Percentiles rank a stretch among this genome's conserved stretches.
Evolutionary conservation across 352 stramenopile genomes (phyloP).

Genomic region (Phytophthora podocarpi): DNA sequence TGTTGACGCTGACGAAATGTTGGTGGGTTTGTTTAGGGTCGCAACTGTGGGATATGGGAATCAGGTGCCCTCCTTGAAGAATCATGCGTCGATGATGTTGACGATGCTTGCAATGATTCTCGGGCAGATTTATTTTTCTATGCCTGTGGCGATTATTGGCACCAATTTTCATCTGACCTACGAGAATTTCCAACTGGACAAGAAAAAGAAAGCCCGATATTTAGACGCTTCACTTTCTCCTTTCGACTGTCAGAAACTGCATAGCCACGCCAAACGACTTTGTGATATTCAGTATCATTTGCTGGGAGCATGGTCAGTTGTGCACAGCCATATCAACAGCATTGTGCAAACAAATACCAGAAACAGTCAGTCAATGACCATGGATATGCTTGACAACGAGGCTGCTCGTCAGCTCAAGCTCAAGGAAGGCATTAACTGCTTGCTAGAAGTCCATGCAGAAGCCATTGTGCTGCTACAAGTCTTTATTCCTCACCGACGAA

Average conservation of each 20-base stretch:
- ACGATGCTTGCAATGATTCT: conserved; percentile 76
- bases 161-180: conserved; percentile 75
- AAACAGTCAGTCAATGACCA: conserved; percentile 16
- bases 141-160: conserved; percentile 80
- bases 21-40: conserved; percentile 48
- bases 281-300: conserved; percentile 71
- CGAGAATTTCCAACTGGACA: conserved; percentile 63
- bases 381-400: conserved; percentile 40
- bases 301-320: conserved; percentile 46
- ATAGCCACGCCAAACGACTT: conserved; percentile 55
- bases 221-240: conserved; percentile 55
- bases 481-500: conserved; percentile 66
- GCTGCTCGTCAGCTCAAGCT: conserved; percentile 44
- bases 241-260: conserved; percentile 54
- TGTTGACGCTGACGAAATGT: too few species aligned
- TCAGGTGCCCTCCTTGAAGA: conserved; percentile 66
- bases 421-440: conserved; percentile 45
- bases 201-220: conserved; percentile 54
- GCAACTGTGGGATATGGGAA: conserved; percentile 79
- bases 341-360: conserved; percentile 30
- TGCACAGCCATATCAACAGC: conserved; percentile 52
- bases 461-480: conserved; percentile 35
- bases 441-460: conserved; percentile 52
- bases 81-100: conserved; percentile 52
- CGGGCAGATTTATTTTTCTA: conserved; percentile 79